Percentiles rank a stretch among this genome's conserved stretches.
Conservation (phyloP, 2,329 filamentous ascomycete genomes). For the Dactylonectria macrodidyma region DNA sequence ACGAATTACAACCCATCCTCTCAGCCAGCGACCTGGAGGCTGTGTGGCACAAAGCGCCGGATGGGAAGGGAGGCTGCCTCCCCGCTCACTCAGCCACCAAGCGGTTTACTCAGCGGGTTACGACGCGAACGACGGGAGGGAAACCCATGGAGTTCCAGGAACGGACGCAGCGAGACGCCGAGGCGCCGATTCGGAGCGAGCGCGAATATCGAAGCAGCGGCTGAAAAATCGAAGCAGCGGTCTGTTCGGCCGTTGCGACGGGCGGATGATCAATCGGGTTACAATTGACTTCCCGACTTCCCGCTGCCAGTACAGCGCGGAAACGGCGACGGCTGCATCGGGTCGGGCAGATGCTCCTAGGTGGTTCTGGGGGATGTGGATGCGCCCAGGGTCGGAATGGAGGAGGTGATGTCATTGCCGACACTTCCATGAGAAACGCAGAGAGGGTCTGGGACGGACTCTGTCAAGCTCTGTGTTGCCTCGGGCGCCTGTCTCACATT, state of each 20-base stretch:
- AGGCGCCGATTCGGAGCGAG: not conserved
- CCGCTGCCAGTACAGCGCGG: not conserved
- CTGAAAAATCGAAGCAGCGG: not conserved
- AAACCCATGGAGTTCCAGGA: not conserved
- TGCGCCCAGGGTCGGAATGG: not conserved
- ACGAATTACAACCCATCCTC: conserved; percentile 9
- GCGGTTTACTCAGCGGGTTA: conserved; percentile 26
- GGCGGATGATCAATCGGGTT: conserved; percentile 5
- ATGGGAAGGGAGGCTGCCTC: conserved; percentile 6
- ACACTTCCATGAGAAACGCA: not conserved
- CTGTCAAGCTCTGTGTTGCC: not conserved
- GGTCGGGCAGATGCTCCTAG: not conserved
- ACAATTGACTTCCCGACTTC: conserved; percentile 1
- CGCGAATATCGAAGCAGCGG: not conserved
- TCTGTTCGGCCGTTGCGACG: not conserved
- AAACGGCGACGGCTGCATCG: not conserved
- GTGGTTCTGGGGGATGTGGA: not conserved
- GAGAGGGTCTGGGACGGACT: not conserved
- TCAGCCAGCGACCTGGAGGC: conserved; percentile 14
- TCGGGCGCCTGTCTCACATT: not conserved
- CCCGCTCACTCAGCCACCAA: conserved; percentile 28
- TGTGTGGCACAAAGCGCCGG: conserved; percentile 15
- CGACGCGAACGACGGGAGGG: conserved; percentile 5
- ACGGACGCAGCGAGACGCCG: not conserved
- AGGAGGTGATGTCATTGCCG: not conserved